Percentiles rank a stretch among this genome's conserved stretches.
These are phyloP conservation scores for Tanozyma kutaoensis DNA, from an alignment of 805 yeast genomes.

Conservation along the genomic window DNA sequence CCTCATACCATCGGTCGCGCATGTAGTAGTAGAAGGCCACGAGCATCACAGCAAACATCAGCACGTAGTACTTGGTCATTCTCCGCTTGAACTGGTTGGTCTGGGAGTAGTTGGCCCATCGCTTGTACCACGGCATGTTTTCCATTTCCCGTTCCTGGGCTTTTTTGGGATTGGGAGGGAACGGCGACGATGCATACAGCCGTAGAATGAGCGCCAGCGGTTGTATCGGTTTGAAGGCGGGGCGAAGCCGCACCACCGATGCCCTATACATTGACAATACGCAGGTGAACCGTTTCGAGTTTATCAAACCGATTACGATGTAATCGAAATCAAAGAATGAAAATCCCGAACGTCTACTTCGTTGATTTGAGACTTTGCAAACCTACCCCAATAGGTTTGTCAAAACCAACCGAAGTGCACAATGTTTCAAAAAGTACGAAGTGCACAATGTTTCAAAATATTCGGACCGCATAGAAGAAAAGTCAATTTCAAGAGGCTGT, in stretches of 20 bases:
- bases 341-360: neutral
- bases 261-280: neutral
- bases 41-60: conserved; percentile 42
- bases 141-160: conserved; percentile 12
- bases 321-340: neutral
- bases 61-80: conserved; percentile 50
- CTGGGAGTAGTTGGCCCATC: conserved; percentile 28
- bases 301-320: neutral
- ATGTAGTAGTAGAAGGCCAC: conserved; percentile 52
- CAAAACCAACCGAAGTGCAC: neutral
- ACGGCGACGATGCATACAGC: conserved; percentile 14
- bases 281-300: neutral
- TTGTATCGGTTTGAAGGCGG: neutral
- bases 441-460: neutral
- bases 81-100: conserved; percentile 42
- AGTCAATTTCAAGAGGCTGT: neutral
- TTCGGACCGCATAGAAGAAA: neutral
- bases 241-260: neutral
- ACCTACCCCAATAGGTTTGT: neutral
- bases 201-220: neutral
- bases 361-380: neutral
- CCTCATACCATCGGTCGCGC: conserved; percentile 53
- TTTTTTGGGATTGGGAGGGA: conserved; percentile 20
- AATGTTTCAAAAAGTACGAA: neutral
- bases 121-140: conserved; percentile 22